Percentiles rank a stretch among this genome's conserved stretches.
phyloP scores from a whole-genome alignment of 768 basidiomycete genomes.

The Paxillus rubicundulus region DNA sequence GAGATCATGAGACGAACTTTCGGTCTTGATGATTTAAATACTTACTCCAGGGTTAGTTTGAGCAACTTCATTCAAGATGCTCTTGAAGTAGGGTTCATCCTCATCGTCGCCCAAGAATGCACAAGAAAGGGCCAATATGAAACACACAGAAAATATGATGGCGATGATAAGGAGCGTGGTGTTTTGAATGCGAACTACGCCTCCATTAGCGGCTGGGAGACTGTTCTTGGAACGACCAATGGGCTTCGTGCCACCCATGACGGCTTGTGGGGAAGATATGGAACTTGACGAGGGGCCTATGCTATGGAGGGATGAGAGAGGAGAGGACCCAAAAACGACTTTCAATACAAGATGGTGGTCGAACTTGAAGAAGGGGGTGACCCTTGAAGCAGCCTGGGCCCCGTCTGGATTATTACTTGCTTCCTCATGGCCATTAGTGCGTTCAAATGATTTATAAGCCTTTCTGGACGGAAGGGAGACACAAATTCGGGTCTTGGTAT shows the following conservation, averaged over 20 bases:
- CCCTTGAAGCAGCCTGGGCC: too few species aligned
- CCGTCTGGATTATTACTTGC: too few species aligned
- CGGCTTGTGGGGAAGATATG: slow-evolving; percentile 3
- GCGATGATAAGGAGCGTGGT: slow-evolving; percentile 34
- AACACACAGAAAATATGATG: slow-evolving; percentile 45
- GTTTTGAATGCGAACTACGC: slow-evolving; percentile 26
- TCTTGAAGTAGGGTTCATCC: slow-evolving; percentile 41
- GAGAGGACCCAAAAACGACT: too few species aligned
- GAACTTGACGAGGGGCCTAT: too few species aligned
- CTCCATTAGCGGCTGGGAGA: slow-evolving; percentile 1
- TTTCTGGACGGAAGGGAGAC: too few species aligned
- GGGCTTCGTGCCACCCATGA: slow-evolving; percentile 14
- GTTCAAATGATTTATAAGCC: too few species aligned
- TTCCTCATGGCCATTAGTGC: too few species aligned
- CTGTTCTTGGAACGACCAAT: slow-evolving; percentile 3
- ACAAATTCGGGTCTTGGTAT: too few species aligned
- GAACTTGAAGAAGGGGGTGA: too few species aligned
- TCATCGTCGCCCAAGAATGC: slow-evolving; percentile 46
- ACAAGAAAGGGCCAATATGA: slow-evolving; percentile 47
- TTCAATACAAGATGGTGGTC: too few species aligned
- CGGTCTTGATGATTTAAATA: not conserved
- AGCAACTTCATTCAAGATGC: slow-evolving; percentile 40
- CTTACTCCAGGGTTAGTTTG: slow-evolving; percentile 45
- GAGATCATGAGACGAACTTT: not conserved
- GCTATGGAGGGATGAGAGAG: too few species aligned